phyloP scores from a whole-genome alignment of 2,329 filamentous ascomycete genomes.

The Colletotrichum tropicale region DNA sequence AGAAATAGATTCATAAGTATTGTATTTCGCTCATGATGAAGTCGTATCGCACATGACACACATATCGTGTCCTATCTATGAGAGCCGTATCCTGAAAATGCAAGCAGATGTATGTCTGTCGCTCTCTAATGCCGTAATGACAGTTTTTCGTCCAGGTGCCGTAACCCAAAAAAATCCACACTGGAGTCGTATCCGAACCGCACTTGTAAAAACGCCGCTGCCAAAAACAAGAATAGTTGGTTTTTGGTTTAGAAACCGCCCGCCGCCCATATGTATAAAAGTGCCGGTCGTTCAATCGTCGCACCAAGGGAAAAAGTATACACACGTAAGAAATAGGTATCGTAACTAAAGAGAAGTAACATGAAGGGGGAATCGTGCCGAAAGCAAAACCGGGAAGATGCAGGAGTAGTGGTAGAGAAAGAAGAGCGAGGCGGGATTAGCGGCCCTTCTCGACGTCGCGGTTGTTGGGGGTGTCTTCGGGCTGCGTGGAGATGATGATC shows the following conservation, averaged over 20 bases:
- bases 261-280: not conserved
- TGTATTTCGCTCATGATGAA: not conserved
- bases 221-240: not conserved
- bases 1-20: not conserved
- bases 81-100: not conserved
- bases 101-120: not conserved
- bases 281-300: constrained; percentile 10
- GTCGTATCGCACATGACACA: not conserved
- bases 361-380: not conserved
- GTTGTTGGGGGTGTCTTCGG: not conserved
- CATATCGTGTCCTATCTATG: not conserved
- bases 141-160: constrained; percentile 1
- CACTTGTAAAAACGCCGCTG: not conserved
- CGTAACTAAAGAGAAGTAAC: not conserved
- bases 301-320: not conserved
- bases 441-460: constrained; percentile 10
- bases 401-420: not conserved
- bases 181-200: not conserved
- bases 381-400: not conserved
- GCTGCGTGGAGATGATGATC: constrained; percentile 12
- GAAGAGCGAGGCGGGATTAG: not conserved
- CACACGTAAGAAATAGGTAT: not conserved
- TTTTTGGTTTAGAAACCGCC: not conserved
- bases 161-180: not conserved
- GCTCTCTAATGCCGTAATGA: constrained; percentile 4